A percentile compares a stretch with the other conserved stretches of the same genome.
Evolutionary conservation across 441 rosid genomes (phyloP).

Genomic region (Gossypium schwendimanii): DNA sequence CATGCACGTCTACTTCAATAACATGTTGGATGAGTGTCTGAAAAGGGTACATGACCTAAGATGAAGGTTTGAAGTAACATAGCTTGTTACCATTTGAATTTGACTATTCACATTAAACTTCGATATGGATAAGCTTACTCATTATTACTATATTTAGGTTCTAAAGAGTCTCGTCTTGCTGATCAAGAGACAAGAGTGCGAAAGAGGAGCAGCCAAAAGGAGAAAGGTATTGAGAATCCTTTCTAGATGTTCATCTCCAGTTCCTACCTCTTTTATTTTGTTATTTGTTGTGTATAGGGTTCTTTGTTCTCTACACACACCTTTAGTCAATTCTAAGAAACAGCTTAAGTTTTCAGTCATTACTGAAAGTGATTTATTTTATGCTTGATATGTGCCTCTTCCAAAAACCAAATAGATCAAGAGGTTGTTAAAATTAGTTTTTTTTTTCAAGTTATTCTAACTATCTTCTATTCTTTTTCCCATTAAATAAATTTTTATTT

Average conservation of each 20-base stretch:
- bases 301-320: no score
- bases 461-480: no score
- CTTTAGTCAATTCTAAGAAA: no score
- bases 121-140: not conserved
- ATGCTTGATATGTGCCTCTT: no score
- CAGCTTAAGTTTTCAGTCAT: no score
- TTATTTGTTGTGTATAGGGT: not conserved
- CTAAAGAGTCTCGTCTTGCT: constrained; percentile 26
- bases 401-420: no score
- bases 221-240: constrained; percentile 53
- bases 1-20: not conserved
- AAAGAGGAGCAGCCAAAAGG: constrained; percentile 37
- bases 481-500: no score
- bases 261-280: not conserved
- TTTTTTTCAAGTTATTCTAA: no score
- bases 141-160: constrained; percentile 31
- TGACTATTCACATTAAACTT: not conserved
- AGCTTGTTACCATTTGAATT: not conserved
- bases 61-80: not conserved
- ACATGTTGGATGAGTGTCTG: constrained; percentile 5
- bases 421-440: no score
- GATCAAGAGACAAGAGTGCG: constrained; percentile 36
- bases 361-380: no score
- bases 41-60: not conserved
- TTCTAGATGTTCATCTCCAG: constrained; percentile 1